Percentiles rank a stretch among this genome's conserved stretches.
Evolutionary conservation across 768 basidiomycete genomes (phyloP).

Genomic region (Phylloporus sp.): DNA sequence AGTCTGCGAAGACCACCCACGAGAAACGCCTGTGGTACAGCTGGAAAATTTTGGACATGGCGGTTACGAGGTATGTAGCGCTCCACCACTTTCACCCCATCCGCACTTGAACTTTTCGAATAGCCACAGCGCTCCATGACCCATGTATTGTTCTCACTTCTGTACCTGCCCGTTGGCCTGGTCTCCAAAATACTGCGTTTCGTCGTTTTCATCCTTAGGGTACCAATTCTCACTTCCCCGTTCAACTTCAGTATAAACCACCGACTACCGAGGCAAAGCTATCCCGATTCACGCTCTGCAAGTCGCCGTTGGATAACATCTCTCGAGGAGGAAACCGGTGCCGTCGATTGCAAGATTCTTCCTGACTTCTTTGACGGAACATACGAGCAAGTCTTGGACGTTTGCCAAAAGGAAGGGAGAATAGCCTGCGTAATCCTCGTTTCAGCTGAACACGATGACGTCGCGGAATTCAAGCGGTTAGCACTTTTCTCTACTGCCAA

Average conservation of each 20-base stretch:
- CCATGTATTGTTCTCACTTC: slow-evolving; percentile 30
- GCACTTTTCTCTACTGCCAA: slow-evolving; percentile 10
- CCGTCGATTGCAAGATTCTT: slow-evolving; percentile 55
- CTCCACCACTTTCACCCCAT: too few species aligned
- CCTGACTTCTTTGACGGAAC: slow-evolving; percentile 78
- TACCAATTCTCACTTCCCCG: slow-evolving; percentile 57
- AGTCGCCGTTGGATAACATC: slow-evolving; percentile 74
- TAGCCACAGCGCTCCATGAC: slow-evolving; percentile 6
- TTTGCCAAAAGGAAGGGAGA: slow-evolving; percentile 64
- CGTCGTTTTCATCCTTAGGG: slow-evolving; percentile 59
- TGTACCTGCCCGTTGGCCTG: slow-evolving; percentile 57
- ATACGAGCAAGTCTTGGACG: slow-evolving; percentile 74
- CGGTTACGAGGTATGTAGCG: too few species aligned
- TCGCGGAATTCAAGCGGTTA: slow-evolving; percentile 79
- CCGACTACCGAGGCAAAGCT: slow-evolving; percentile 34
- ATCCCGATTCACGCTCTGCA: slow-evolving; percentile 44
- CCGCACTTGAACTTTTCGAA: too few species aligned
- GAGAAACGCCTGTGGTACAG: too few species aligned
- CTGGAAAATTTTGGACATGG: too few species aligned
- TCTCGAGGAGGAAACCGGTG: slow-evolving; percentile 83
- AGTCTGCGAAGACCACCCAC: too few species aligned
- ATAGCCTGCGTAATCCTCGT: slow-evolving; percentile 80
- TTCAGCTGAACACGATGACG: slow-evolving; percentile 88
- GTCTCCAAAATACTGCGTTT: slow-evolving; percentile 46
- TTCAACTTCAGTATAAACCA: slow-evolving; percentile 43